Evolutionary conservation across 352 stramenopile species (phyloP).

Genomic region (Salisapilia sapeloensis): DNA sequence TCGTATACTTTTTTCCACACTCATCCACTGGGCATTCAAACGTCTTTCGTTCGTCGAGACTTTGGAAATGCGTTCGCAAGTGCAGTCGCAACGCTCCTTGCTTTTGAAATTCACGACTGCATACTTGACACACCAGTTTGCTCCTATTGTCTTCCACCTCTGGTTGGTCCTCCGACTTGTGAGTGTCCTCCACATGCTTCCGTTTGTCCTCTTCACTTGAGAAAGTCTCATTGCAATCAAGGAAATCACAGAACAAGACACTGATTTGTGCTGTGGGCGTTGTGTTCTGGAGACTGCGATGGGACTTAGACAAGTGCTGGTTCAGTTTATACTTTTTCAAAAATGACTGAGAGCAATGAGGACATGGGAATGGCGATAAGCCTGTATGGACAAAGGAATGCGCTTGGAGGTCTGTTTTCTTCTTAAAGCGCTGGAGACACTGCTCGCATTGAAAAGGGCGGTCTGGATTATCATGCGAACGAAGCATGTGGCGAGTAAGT

Average conservation of each 20-base stretch:
- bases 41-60: slow-evolving; percentile 39
- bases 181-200: slow-evolving; percentile 15
- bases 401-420: slow-evolving; percentile 59
- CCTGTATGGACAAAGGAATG: slow-evolving; percentile 67
- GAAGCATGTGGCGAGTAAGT: slow-evolving; percentile 25
- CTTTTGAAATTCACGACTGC: slow-evolving; percentile 22
- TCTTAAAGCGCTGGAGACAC: slow-evolving; percentile 60
- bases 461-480: slow-evolving; percentile 29
- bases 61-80: slow-evolving; percentile 41
- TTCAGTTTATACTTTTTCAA: slow-evolving; percentile 39
- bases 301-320: slow-evolving; percentile 12
- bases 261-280: slow-evolving; percentile 12
- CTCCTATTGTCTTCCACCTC: background rate
- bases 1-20: slow-evolving; percentile 51
- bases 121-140: slow-evolving; percentile 29
- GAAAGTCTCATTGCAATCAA: slow-evolving; percentile 30
- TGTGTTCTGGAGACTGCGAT: slow-evolving; percentile 11
- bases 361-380: slow-evolving; percentile 49
- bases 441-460: slow-evolving; percentile 33
- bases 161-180: slow-evolving; percentile 4
- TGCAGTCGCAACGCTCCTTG: slow-evolving; percentile 40
- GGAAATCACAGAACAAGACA: slow-evolving; percentile 24
- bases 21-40: slow-evolving; percentile 32
- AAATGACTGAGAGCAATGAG: slow-evolving; percentile 35
- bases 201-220: slow-evolving; percentile 25